Evolutionary conservation across 495 filamentous ascomycete genomes (phyloP), one percentile per base, ranked within the genome.

Genomic region (Penicillium subrubescens): DNA sequence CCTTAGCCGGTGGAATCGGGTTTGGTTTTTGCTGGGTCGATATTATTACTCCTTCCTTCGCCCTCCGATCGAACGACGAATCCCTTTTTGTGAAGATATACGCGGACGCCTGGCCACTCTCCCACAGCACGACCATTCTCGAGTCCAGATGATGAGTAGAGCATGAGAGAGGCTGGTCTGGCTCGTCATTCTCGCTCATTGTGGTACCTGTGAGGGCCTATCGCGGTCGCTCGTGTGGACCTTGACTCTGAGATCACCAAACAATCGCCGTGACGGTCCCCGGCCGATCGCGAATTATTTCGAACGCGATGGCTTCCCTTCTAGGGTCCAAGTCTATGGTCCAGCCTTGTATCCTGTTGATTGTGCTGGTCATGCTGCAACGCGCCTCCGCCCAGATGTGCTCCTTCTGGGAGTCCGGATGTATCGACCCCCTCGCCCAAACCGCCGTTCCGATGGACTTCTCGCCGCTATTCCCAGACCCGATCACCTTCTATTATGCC

Each of bases 341-440:
- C 51, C 67, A 60, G 62, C 65, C 70, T 59, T 72, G 55, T 41
- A 35, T 74, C 15, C 53, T 74, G 25, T 21, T 73, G 23, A 14
- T 73, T 3, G 7, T 76, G 25, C 37, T 71, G 14, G 56, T 61
- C 37, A 41, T 75, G 10, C 55, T 74, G 3, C 72, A 65, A 27
- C 43, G 63, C 35, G 62, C 59, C 31, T 58, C 67, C 12, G 76
- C 77, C 52, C 73, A 78, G 53, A 69, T 77, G 50, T 82, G 80
- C 58, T 73, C 71, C 1, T 82, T 82, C 60, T 77, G 75, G 74
- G 73, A 77, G 59, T 70, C 50, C 4, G 74, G 66, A 5, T 82
- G 80, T 61, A 74, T 82, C 63, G 80, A 82, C 54, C 73, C 78
- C 3, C 68, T 81, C 29, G 80, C 80, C 55, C 80, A 82, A 56